phyloP scores from a whole-genome alignment of 768 basidiomycete genomes.

The Rhodotorula kratochvilovae region DNA sequence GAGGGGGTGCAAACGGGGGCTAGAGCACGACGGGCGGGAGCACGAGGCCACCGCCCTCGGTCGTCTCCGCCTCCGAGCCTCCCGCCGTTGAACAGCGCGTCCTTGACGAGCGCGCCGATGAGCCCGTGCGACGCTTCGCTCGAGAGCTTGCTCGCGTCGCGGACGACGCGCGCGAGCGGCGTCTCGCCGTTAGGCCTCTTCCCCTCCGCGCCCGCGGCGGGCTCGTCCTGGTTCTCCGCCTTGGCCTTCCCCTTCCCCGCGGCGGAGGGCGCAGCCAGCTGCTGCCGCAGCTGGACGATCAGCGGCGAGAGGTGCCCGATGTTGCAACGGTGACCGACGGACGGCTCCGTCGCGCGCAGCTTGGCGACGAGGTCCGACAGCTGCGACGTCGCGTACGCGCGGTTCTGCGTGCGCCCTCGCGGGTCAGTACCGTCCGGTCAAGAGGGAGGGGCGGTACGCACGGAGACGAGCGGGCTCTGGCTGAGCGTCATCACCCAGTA shows the following conservation, averaged over 20 bases:
- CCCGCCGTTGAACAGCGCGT: slow-evolving; percentile 64
- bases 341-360: slow-evolving; percentile 50
- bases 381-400: slow-evolving; percentile 88
- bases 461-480: slow-evolving; percentile 86
- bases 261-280: slow-evolving; percentile 48
- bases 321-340: slow-evolving; percentile 37
- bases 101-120: slow-evolving; percentile 88
- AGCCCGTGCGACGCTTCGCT: slow-evolving; percentile 89
- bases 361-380: slow-evolving; percentile 86
- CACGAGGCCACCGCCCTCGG: background rate
- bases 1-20: background rate
- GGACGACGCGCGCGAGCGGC: slow-evolving; percentile 78
- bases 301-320: slow-evolving; percentile 57
- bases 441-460: slow-evolving; percentile 50
- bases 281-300: slow-evolving; percentile 46
- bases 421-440: too few species aligned
- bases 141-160: slow-evolving; percentile 87
- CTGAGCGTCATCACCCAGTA: slow-evolving; percentile 98
- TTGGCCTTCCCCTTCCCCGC: slow-evolving; percentile 51
- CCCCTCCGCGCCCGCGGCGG: slow-evolving; percentile 33
- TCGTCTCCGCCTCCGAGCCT: background rate
- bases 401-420: slow-evolving; percentile 72
- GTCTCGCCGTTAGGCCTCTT: slow-evolving; percentile 75
- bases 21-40: slow-evolving; percentile 31
- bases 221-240: slow-evolving; percentile 33